phyloP scores from a whole-genome alignment of 139 green algal species.

The Coccomyxa sp. region DNA sequence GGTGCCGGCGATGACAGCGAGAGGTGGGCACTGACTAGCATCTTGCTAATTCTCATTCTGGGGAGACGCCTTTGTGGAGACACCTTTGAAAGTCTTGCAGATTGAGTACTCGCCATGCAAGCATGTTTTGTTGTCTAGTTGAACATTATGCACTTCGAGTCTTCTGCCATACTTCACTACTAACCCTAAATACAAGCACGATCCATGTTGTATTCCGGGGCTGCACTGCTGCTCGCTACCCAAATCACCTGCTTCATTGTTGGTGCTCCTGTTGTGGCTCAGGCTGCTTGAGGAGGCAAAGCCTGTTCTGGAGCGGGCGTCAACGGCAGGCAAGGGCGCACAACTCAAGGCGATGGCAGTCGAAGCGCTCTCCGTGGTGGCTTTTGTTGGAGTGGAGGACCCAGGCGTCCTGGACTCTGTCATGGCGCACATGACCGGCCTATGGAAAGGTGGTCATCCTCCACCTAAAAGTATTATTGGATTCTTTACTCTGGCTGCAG shows the following conservation, averaged over 20 bases:
- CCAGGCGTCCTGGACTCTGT: slow-evolving; percentile 26
- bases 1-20: slow-evolving; percentile 30
- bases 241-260: neutral
- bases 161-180: neutral
- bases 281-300: slow-evolving; percentile 39
- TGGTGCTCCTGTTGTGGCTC: neutral
- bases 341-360: slow-evolving; percentile 23
- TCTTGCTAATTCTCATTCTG: neutral
- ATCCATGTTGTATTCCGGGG: neutral
- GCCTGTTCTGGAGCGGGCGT: slow-evolving; percentile 37
- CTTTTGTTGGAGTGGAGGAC: slow-evolving; percentile 52
- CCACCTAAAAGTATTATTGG: neutral
- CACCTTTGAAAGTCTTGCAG: neutral
- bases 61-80: slow-evolving; percentile 4
- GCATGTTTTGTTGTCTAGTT: neutral
- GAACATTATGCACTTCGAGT: neutral
- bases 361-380: slow-evolving; percentile 49
- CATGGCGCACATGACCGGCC: slow-evolving; percentile 37
- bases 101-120: neutral
- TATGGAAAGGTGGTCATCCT: neutral
- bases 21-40: slow-evolving; percentile 9
- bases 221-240: neutral
- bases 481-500: neutral
- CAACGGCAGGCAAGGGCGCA: slow-evolving; percentile 18
- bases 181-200: neutral